These are phyloP conservation scores for Geranium rotundifolium DNA, from an alignment of 345 rosid genomes.

Conservation along the genomic window DNA sequence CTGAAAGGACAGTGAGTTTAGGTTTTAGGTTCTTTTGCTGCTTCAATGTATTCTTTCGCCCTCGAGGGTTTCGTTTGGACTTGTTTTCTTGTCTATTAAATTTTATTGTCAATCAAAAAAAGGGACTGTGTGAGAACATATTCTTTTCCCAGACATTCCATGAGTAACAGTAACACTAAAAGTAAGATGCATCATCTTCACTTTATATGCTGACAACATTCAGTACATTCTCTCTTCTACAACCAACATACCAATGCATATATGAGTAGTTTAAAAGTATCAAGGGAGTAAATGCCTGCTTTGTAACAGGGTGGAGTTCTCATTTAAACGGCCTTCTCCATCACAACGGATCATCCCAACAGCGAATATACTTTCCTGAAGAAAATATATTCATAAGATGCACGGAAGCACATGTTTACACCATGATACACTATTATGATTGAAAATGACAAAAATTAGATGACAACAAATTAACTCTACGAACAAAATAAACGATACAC, in stretches of 20 bases:
- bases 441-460: background rate
- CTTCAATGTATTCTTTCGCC: no score
- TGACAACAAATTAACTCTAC: background rate
- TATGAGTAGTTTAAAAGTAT: background rate
- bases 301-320: slow-evolving; percentile 71
- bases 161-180: no score
- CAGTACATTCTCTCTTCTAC: background rate
- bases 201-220: background rate
- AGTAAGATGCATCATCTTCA: background rate
- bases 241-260: background rate
- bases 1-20: no score
- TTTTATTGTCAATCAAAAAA: no score
- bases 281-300: slow-evolving; percentile 50
- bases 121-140: no score
- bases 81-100: no score
- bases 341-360: slow-evolving; percentile 95
- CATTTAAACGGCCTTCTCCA: slow-evolving; percentile 88
- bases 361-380: slow-evolving; percentile 66
- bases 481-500: background rate
- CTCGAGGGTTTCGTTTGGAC: no score
- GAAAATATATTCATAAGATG: slow-evolving; percentile 20
- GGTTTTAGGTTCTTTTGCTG: no score
- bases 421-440: background rate
- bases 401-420: slow-evolving; percentile 3
- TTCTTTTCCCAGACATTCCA: no score